These are phyloP conservation scores for Magnusiomyces suaveolens DNA, from an alignment of 1,139 yeast species.

Conservation along the genomic window DNA sequence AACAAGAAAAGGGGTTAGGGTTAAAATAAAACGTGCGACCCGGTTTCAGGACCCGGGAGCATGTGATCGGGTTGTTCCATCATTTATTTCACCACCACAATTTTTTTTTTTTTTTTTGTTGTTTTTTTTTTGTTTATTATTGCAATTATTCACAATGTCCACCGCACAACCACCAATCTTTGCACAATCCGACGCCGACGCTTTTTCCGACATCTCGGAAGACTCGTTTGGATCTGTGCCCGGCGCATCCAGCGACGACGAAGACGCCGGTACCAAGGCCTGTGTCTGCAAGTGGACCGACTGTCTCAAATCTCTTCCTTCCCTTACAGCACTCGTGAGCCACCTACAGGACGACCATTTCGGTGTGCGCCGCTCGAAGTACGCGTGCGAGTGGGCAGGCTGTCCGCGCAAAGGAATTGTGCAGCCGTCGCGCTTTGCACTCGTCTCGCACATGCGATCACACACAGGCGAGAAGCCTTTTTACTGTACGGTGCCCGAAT, in stretches of 20 bases:
- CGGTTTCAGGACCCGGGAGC: no score
- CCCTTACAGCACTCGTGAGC: constrained; percentile 31
- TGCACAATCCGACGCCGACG: constrained; percentile 1
- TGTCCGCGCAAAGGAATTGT: constrained; percentile 47
- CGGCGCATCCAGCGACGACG: constrained; percentile 9
- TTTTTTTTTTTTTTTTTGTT: no score
- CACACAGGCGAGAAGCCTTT: constrained; percentile 65
- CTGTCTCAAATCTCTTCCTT: constrained; percentile 27
- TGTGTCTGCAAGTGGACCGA: constrained; percentile 34
- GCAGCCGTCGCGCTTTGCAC: constrained; percentile 52
- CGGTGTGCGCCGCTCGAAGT: constrained; percentile 35
- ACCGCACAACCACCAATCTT: not conserved
- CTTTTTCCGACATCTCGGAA: constrained; percentile 12
- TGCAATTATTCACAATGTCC: not conserved
- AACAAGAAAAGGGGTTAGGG: not conserved
- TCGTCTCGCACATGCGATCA: constrained; percentile 52
- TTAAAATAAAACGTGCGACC: not conserved
- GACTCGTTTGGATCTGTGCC: constrained; percentile 14
- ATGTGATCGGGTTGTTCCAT: no score
- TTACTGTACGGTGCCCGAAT: constrained; percentile 61
- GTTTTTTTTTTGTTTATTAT: no score
- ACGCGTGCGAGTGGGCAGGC: constrained; percentile 54
- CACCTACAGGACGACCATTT: constrained; percentile 36
- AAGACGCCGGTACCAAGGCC: constrained; percentile 13
- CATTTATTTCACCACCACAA: no score